Evolutionary conservation across 768 basidiomycete genomes (phyloP).

Genomic region (Pleurotus djamor): DNA sequence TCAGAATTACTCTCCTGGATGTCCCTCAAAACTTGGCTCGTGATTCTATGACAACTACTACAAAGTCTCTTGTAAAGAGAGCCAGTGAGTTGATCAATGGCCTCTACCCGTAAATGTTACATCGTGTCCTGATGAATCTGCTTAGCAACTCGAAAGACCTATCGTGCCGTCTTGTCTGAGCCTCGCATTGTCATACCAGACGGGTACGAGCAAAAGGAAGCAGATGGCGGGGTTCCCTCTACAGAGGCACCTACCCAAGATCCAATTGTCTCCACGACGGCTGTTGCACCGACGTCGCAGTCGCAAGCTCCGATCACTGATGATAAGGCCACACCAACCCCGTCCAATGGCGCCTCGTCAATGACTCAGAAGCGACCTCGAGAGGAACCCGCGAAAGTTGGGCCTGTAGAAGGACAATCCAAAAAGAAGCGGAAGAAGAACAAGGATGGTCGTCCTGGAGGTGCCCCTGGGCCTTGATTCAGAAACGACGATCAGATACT

Average conservation of each 20-base stretch:
- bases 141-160: conserved; percentile 78
- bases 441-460: not conserved
- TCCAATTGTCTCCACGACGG: not conserved
- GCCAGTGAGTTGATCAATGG: conserved; percentile 54
- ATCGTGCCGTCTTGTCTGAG: conserved; percentile 77
- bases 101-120: not conserved
- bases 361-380: not conserved
- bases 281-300: not conserved
- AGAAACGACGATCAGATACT: no score
- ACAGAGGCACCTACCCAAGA: not conserved
- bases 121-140: not conserved
- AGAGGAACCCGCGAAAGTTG: not conserved
- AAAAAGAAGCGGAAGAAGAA: conserved; percentile 8
- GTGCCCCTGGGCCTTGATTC: not conserved
- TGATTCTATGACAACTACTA: conserved; percentile 53
- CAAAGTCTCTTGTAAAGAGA: conserved; percentile 68
- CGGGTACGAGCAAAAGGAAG: not conserved
- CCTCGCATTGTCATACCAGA: conserved; percentile 61
- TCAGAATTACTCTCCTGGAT: conserved; percentile 65
- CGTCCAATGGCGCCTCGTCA: no score
- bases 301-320: not conserved
- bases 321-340: not conserved
- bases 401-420: not conserved
- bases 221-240: not conserved
- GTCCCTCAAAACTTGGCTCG: conserved; percentile 69